Percentiles rank a stretch among this genome's conserved stretches.
phyloP scores from a whole-genome alignment of 2,329 filamentous ascomycete species.

The Trichoderma oligosporum region DNA sequence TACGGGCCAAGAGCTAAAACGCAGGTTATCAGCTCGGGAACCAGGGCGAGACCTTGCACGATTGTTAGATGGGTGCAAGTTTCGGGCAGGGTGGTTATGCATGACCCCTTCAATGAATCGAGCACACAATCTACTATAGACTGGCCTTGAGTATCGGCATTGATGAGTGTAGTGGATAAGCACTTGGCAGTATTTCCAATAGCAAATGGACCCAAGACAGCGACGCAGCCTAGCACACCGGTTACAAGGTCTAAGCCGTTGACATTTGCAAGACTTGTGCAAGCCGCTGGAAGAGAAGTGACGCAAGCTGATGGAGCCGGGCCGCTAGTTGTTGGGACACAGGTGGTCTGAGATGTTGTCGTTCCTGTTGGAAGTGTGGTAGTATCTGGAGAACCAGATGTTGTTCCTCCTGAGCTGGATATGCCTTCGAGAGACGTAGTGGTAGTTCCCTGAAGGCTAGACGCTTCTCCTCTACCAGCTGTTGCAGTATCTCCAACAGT shows the following conservation, averaged over 20 bases:
- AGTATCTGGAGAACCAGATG: not conserved
- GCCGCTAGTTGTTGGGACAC: not conserved
- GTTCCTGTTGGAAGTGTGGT: not conserved
- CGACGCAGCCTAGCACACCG: slow-evolving; percentile 1
- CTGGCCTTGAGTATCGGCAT: not conserved
- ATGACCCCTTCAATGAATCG: not conserved
- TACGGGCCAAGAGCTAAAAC: slow-evolving; percentile 18
- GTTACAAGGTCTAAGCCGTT: slow-evolving; percentile 9
- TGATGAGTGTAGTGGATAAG: not conserved
- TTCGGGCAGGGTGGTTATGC: slow-evolving; percentile 16
- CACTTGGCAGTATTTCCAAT: not conserved
- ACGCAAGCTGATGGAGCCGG: not conserved
- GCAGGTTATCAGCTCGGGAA: not conserved
- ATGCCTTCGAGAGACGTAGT: too few species aligned
- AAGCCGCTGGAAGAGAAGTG: slow-evolving; percentile 10
- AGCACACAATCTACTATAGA: slow-evolving; percentile 16
- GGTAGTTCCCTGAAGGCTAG: too few species aligned
- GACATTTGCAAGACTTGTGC: not conserved
- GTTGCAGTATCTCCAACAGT: too few species aligned
- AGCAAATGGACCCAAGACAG: slow-evolving; percentile 8
- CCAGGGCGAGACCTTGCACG: not conserved
- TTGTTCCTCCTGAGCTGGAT: too few species aligned
- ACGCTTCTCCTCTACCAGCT: too few species aligned
- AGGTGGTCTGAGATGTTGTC: not conserved
- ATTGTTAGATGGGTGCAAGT: slow-evolving; percentile 12